Evolutionary conservation across 1,139 yeast species (phyloP).

Genomic region (Hanseniaspora uvarum): DNA sequence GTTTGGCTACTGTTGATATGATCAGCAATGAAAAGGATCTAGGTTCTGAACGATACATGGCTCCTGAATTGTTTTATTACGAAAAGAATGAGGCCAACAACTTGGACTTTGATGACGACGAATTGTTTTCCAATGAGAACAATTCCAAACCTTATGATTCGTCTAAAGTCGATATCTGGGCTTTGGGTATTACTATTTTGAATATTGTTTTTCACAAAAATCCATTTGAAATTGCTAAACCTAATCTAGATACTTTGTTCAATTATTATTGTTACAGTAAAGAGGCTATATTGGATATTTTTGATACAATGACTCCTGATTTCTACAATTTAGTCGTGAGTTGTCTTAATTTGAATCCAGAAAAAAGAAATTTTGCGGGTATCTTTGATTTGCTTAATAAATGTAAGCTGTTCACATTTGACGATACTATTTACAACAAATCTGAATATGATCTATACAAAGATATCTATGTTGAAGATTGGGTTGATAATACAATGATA

Average conservation of each 20-base stretch:
- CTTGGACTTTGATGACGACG: slow-evolving; percentile 25
- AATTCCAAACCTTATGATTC: slow-evolving; percentile 64
- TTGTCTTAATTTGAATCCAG: slow-evolving; percentile 76
- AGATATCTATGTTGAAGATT: slow-evolving; percentile 15
- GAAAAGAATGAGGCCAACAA: slow-evolving; percentile 34
- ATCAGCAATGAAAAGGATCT: slow-evolving; percentile 73
- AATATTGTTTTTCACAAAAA: slow-evolving; percentile 83
- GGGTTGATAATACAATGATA: slow-evolving; percentile 16
- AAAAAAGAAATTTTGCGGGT: slow-evolving; percentile 56
- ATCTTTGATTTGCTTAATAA: slow-evolving; percentile 49
- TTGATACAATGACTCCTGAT: slow-evolving; percentile 80
- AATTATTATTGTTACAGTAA: slow-evolving; percentile 78
- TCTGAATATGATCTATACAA: slow-evolving; percentile 29
- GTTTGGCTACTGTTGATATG: slow-evolving; percentile 63
- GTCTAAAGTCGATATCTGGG: slow-evolving; percentile 84
- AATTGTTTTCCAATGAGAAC: slow-evolving; percentile 17
- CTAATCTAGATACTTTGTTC: slow-evolving; percentile 66
- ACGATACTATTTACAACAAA: slow-evolving; percentile 57
- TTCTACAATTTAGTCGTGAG: slow-evolving; percentile 72
- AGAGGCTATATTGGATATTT: slow-evolving; percentile 84
- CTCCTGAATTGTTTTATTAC: slow-evolving; percentile 64
- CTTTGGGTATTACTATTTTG: slow-evolving; percentile 75
- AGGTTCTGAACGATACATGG: slow-evolving; percentile 94
- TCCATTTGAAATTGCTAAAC: slow-evolving; percentile 78
- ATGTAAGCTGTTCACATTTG: slow-evolving; percentile 67